Base-by-base conservation (phyloP, 768 basidiomycete genomes). In the Trichaptum fuscoviolaceum region DNA sequence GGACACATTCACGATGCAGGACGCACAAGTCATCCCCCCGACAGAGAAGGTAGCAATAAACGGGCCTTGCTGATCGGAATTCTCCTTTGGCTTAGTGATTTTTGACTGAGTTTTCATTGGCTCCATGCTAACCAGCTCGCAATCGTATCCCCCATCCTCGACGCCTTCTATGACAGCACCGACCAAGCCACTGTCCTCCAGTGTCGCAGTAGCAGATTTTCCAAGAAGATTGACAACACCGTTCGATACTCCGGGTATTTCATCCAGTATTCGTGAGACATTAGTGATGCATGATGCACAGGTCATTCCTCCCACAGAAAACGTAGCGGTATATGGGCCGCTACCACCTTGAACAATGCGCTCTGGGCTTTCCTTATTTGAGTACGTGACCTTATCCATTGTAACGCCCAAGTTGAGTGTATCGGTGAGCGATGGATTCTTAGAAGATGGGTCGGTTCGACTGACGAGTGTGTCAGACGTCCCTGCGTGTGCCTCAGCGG, bases 21-120 rank as follows among this genome's bases (percentile, higher is more conserved):
- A 82, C 0, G 86, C 80, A 74, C 92, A 94, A 1, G 90, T 87
- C 91, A 93, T 93, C 2, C 92, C 92, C 0, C 81, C 85, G 9
- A 94, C 78, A 0, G 88, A 85, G 42, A 92, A 78, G 0, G 80
- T 78, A 52, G 85, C 66, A 2, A 65, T 73, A 71, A 74, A 77
- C 0, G 78, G 75, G 5, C 70, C 72, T 5, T 65, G 23, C 26
- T 69, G 66, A 12, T 52, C 15, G 42, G n/a, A n/a, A n/a, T n/a
- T n/a, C n/a, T 52, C 42, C 42, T 20, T 52, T 12, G 30, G 30
- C 30, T 8, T 30, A 12, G 42, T 52, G 42, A 2, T 52, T 3
- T 52, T 52, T 12, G 42, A 4, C 8, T 30, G 30, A 30, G 3
- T 20, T 24, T 26, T 30, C 34, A 80, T 42, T n/a, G 78, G 74